Base-by-base conservation (phyloP, 1,284 basidiomycete genomes). In the Cerrena zonata region DNA sequence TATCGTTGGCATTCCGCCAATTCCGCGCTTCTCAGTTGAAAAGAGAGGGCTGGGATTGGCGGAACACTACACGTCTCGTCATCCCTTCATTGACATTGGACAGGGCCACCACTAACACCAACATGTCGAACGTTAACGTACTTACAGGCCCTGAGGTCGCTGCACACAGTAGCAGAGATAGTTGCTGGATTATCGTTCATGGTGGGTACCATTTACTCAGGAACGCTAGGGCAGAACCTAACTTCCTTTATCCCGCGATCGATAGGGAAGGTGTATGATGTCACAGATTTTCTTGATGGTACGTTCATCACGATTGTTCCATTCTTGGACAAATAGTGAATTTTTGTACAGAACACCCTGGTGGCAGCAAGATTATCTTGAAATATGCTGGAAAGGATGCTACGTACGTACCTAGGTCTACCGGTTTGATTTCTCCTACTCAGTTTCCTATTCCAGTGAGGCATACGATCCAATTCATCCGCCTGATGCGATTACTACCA, bases 301-400 rank as follows among this genome's bases (percentile, higher is more conserved):
- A 54, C 15, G 64, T 49, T 3, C 19, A 30, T 3, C 12, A 45
- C 26, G 34, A 34, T 45, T 37, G 24, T 23, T 5, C 18, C 19
- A 5, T 18, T 26, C 40, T 26, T 48, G 13, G 27, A 21, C 22
- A 25, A 12, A 22, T 42, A 22, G 25, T n/a, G 18, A 11, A 26
- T 19, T 19, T 18, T 5, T 22, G 18, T 40, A 18, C 40, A 74
- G 77, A 78, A 53, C 78, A 79, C 54, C 79, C 75, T 26, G 77
- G 49, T 34, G 78, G 79, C 5, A 74, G 73, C 53, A 79, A 73
- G 55, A 80, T 82, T 57, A 80, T 83, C 56, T 59, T 82, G 60
- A 83, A 83, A 61, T 86, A 88, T 57, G 86, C 83, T 1, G 86
- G 88, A 23, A 82, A 80, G 65, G 87, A 90, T 53, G 86, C 85